A percentile compares a stretch with the other conserved stretches of the same genome.
phyloP scores from a whole-genome alignment of 257 asterid species.

The Capsicum baccatum region DNA sequence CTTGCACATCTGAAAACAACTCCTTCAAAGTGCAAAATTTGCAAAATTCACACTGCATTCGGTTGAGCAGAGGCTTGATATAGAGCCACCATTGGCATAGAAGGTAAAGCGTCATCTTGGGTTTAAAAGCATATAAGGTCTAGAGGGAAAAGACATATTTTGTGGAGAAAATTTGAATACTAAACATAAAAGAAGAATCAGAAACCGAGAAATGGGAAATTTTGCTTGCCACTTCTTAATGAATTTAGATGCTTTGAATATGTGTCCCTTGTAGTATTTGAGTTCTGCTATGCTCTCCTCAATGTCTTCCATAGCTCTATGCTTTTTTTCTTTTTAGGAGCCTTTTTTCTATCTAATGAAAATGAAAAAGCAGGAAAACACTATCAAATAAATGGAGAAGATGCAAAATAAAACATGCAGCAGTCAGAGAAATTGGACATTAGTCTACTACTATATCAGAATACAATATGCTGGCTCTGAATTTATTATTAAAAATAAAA shows the following conservation, averaged over 20 bases:
- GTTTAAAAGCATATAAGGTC: background rate
- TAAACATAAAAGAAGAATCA: background rate
- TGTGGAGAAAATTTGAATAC: background rate
- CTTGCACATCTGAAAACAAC: conserved; percentile 4
- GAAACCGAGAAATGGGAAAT: background rate
- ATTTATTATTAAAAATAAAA: background rate
- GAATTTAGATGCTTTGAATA: conserved; percentile 60
- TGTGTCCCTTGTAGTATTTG: conserved; percentile 70
- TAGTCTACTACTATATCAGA: background rate
- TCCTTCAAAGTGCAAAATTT: background rate
- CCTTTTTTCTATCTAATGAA: conserved; percentile 58
- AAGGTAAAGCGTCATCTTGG: background rate
- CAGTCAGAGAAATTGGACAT: background rate
- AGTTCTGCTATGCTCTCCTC: conserved; percentile 90
- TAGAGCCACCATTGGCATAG: background rate
- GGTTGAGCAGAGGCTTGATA: background rate
- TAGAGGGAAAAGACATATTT: background rate
- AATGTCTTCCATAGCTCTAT: conserved; percentile 92
- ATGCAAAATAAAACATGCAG: background rate
- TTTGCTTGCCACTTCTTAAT: conserved; percentile 38
- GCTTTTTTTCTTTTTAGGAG: conserved; percentile 77
- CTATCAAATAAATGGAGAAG: background rate
- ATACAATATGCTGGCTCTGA: background rate
- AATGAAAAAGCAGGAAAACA: conserved; percentile 28
- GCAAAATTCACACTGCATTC: background rate